Percentiles rank a stretch among this genome's conserved stretches.
phyloP scores from a whole-genome alignment of 192 early-diverging fungal species.

The Gamsiella multidivaricata region DNA sequence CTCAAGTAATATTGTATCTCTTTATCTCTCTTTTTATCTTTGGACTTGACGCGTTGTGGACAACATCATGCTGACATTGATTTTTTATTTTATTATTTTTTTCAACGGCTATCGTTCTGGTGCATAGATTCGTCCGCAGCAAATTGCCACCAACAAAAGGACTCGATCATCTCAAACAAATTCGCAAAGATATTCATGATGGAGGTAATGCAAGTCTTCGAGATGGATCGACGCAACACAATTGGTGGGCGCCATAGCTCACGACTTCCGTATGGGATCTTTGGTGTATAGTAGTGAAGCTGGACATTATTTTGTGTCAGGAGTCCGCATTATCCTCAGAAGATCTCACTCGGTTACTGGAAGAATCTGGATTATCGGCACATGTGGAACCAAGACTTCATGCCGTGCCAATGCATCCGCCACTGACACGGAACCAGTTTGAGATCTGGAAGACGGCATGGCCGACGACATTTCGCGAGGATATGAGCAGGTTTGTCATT shows the following conservation, averaged over 20 bases:
- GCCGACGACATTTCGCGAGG: constrained; percentile 84
- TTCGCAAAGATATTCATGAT: constrained; percentile 34
- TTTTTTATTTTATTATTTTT: background rate
- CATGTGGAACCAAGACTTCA: constrained; percentile 44
- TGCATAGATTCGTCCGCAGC: constrained; percentile 60
- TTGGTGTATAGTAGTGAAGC: constrained; percentile 15
- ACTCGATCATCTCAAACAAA: constrained; percentile 61
- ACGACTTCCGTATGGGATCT: no score
- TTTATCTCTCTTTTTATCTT: constrained; percentile 2
- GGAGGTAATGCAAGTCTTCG: no score
- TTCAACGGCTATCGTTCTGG: no score
- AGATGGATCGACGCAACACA: no score
- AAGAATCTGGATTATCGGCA: constrained; percentile 26
- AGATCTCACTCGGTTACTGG: constrained; percentile 33
- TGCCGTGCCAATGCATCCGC: constrained; percentile 69
- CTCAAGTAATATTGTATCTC: constrained; percentile 25
- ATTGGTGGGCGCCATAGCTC: no score
- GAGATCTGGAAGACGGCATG: constrained; percentile 82
- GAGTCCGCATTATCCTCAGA: constrained; percentile 19
- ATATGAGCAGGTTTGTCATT: constrained; percentile 44
- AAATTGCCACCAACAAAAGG: constrained; percentile 51
- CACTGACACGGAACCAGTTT: constrained; percentile 77
- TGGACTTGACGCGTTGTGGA: no score
- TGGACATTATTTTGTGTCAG: constrained; percentile 56
- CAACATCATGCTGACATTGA: no score